Base-by-base conservation (phyloP, 73 alveolate genomes). In the Uronychia setigera region DNA sequence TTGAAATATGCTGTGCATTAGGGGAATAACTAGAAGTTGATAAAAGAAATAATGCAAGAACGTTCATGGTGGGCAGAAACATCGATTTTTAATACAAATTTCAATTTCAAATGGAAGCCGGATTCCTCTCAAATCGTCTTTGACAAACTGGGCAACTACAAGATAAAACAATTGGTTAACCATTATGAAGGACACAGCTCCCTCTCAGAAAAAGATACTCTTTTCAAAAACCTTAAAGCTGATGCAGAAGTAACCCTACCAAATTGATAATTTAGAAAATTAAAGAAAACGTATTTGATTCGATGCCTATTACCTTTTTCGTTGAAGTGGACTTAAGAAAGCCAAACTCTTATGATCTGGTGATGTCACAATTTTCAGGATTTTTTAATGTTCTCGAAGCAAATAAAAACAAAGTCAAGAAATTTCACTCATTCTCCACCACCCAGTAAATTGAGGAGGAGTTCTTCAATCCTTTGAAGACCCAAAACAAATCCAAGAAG, bases 81-180 rank as follows among this genome's bases (percentile, higher is more conserved):
- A 0, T 67, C 83, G 0, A 78, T 77, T 13, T 58, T 59, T 29
- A 88, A 89, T 58, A 60, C 92, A 0, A 77, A 27, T 30, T 93
- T 59, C 85, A 91, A 94, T 81, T 93, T 96, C 83, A 96, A 93
- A 88, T 96, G 99, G 98, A 91, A 90, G 81, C 98, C 97, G 74
- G 79, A 88, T 1, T 90, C 97, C 59, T 79, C 75, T 59, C 95
- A 95, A 33, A 84, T 94, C 30, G 94, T 89, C 79, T 96, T 93
- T 95, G 95, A 92, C 60, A 32, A 88, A 79, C 85, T 96, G 33
- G 89, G 94, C 76, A 32, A 83, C 30, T 0, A 11, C 67, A 46
- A 46, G 19, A 19, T 76, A 29, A 35, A 46, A 26, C 59, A 85
- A 78, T 26, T 85, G 74, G 78, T 59, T 26, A 85, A 85, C 79